Evolutionary conservation across 805 yeast species (phyloP), one percentile per base, ranked within the genome.

Genomic region (Candida ficus): DNA sequence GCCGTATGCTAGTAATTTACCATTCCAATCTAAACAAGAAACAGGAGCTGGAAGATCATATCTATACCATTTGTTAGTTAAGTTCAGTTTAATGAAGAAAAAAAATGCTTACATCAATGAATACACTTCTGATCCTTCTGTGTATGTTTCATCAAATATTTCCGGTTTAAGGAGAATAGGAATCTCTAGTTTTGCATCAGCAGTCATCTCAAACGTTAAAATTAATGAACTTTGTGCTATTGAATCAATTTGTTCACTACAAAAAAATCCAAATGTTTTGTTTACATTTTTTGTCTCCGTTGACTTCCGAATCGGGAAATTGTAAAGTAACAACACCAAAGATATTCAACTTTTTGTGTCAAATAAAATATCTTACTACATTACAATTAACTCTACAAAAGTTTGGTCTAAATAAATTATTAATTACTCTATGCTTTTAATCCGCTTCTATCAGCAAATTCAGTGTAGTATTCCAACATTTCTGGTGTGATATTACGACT

Each of bases 401-500:
- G 5, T 16, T 16, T n/a, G n/a, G n/a, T n/a, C n/a, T n/a, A n/a
- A n/a, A n/a, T n/a, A n/a, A n/a, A n/a, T n/a, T n/a, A n/a, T n/a
- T n/a, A n/a, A n/a, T n/a, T n/a, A n/a, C 16, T 21, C 20, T 29
- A 45, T 7, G 56, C 55, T 21, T 63, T 53, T 2, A 64, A 50
- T 12, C 73, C 71, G 48, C 69, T 59, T 53, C 68, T 64, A 7
- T 56, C 49, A 7, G 70, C 68, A 52, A 69, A 70, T 5, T 68
- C 76, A 45, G 66, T 66, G 57, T 84, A 91, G 49, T 87, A 90
- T 2, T 71, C 75, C 25, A 90, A 56, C 96, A 91, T 88, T 18
- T 87, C 96, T 10, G 69, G 68, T 0, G 96, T 89, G 33, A 93
- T 93, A 22, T 91, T 93, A 53, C 73, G 75, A 9, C 89, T 75